Percentiles rank a stretch among this genome's conserved stretches.
Conservation (phyloP, 441 rosid species). For the Gossypium davidsonii region DNA sequence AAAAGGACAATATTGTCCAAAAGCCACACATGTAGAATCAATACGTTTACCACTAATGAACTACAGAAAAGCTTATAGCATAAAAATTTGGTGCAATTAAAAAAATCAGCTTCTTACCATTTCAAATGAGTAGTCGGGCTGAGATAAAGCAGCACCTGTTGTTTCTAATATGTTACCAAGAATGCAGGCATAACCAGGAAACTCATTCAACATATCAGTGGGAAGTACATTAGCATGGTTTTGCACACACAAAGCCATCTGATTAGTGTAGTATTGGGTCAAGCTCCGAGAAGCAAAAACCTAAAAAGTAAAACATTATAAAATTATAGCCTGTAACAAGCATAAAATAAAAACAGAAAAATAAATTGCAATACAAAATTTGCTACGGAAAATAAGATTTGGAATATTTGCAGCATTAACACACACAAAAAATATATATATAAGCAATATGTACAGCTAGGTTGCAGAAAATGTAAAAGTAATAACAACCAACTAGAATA, state of each 20-base stretch:
- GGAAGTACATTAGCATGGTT: constrained; percentile 58
- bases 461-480: neutral
- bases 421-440: neutral
- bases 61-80: neutral
- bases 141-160: constrained; percentile 69
- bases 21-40: neutral
- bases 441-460: neutral
- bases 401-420: constrained; percentile 4
- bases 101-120: constrained; percentile 41
- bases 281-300: constrained; percentile 58
- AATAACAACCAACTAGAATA: neutral
- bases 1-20: neutral
- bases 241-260: constrained; percentile 66
- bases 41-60: neutral
- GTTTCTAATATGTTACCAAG: constrained; percentile 86
- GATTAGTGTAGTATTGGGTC: constrained; percentile 69
- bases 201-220: constrained; percentile 45
- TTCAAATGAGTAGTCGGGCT: constrained; percentile 73
- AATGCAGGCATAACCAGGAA: constrained; percentile 83
- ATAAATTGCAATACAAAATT: neutral
- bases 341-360: neutral
- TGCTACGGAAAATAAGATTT: neutral
- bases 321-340: constrained; percentile 15
- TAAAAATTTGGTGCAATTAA: neutral
- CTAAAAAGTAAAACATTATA: constrained; percentile 36